phyloP scores from a whole-genome alignment of 1,284 basidiomycete genomes.

The Erythrobasidium hasegawianum region DNA sequence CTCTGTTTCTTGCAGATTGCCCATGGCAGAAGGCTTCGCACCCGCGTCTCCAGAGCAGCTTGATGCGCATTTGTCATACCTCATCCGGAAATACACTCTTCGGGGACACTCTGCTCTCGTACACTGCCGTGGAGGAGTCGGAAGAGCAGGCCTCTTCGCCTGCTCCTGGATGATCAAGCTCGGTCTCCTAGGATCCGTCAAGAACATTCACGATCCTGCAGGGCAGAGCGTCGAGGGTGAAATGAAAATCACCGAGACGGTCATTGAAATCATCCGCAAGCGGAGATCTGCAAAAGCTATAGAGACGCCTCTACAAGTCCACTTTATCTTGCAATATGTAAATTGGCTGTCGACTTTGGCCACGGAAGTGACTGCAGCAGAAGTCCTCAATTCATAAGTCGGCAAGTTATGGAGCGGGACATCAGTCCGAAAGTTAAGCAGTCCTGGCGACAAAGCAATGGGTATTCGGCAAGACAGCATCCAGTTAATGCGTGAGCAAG shows the following conservation, averaged over 20 bases:
- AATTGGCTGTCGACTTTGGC: slow-evolving; percentile 55
- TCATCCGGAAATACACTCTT: slow-evolving; percentile 73
- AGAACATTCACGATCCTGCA: slow-evolving; percentile 9
- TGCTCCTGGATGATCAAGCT: slow-evolving; percentile 91
- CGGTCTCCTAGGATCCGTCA: slow-evolving; percentile 58
- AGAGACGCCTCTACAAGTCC: slow-evolving; percentile 86
- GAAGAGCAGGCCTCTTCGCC: slow-evolving; percentile 86
- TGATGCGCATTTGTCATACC: slow-evolving; percentile 63
- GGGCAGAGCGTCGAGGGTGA: slow-evolving; percentile 53
- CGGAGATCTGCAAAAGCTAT: slow-evolving; percentile 65
- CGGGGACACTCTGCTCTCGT: slow-evolving; percentile 71
- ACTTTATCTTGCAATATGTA: slow-evolving; percentile 74
- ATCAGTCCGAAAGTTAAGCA: too few relatives aligned
- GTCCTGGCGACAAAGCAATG: too few relatives aligned
- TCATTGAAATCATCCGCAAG: slow-evolving; percentile 67
- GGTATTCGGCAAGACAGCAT: too few relatives aligned
- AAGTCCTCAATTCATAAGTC: slow-evolving; percentile 11
- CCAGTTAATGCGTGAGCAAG: slow-evolving; percentile 3
- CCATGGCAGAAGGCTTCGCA: slow-evolving; percentile 84
- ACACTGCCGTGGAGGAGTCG: slow-evolving; percentile 93
- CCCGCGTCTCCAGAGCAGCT: slow-evolving; percentile 59
- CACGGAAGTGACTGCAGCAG: slow-evolving; percentile 11
- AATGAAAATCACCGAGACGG: slow-evolving; percentile 65
- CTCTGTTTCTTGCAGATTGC: too few relatives aligned
- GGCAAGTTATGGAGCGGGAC: too few relatives aligned